Evolutionary conservation across 768 basidiomycete genomes (phyloP).

Genomic region (Leccinellum luteum): DNA sequence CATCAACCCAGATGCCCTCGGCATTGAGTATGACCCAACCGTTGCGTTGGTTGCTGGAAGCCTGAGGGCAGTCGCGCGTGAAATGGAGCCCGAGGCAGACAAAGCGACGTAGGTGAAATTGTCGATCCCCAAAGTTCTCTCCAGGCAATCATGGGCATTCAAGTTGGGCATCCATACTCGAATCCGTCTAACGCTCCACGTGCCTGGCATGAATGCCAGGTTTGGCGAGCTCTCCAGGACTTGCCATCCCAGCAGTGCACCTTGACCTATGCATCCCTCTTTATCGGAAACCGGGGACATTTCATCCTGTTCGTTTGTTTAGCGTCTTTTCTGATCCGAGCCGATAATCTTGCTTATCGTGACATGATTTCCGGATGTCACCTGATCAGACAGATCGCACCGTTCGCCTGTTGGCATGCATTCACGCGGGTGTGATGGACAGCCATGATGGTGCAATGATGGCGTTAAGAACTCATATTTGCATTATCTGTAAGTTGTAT

Average conservation of each 20-base stretch:
- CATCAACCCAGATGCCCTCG: too few relatives aligned
- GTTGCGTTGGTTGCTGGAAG: too few relatives aligned
- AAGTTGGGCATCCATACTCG: not conserved
- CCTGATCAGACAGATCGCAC: conserved; percentile 11
- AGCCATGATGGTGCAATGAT: not conserved
- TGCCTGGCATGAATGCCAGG: not conserved
- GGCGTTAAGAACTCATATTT: too few relatives aligned
- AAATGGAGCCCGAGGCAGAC: too few relatives aligned
- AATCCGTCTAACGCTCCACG: not conserved
- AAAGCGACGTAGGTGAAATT: too few relatives aligned
- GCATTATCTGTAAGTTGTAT: not conserved
- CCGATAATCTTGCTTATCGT: not conserved
- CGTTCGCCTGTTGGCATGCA: not conserved
- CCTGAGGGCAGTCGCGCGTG: too few relatives aligned
- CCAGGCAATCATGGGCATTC: not conserved
- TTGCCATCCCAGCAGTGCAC: conserved; percentile 5
- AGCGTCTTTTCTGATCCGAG: not conserved
- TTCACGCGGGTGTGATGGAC: not conserved
- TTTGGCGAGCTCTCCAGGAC: not conserved
- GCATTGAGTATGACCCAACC: too few relatives aligned
- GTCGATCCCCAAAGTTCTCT: not conserved
- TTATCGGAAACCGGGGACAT: not conserved
- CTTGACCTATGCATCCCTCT: not conserved
- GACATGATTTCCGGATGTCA: not conserved
- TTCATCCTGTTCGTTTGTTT: not conserved